Evolutionary conservation across 805 yeast species (phyloP).

Genomic region (Ogataea ramenticola): DNA sequence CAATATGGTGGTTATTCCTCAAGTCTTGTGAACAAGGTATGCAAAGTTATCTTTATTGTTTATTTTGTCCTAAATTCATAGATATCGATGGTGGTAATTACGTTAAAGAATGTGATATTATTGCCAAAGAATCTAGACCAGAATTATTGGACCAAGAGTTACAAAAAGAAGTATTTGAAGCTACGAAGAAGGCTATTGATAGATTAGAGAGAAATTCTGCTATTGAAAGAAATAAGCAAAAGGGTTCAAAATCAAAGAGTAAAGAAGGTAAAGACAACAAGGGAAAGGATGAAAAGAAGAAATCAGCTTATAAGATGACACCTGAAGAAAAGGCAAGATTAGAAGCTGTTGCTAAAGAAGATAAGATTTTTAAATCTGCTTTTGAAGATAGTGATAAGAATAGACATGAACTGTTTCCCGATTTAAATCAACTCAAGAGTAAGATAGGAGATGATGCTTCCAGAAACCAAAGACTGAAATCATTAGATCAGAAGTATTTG

Average conservation of each 20-base stretch:
- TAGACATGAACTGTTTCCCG: background rate
- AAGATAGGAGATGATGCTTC: background rate
- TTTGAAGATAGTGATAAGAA: background rate
- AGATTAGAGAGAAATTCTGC: constrained; percentile 68
- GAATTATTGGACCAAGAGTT: constrained; percentile 58
- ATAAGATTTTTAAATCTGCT: background rate
- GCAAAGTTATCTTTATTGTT: constrained; percentile 64
- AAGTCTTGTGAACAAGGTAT: constrained; percentile 76
- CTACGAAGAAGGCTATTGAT: constrained; percentile 51
- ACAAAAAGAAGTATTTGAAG: constrained; percentile 53
- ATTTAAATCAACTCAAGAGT: background rate
- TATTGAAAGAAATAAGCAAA: constrained; percentile 43
- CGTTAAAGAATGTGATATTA: constrained; percentile 64
- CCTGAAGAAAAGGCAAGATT: background rate
- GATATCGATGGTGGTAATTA: constrained; percentile 59
- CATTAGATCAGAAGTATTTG: background rate
- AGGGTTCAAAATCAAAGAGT: background rate
- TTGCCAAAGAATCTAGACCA: constrained; percentile 42
- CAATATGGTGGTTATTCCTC: constrained; percentile 74
- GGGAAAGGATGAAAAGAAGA: constrained; percentile 1
- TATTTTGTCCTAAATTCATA: constrained; percentile 64
- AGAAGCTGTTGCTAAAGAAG: background rate
- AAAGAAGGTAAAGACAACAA: background rate
- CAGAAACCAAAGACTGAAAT: background rate
- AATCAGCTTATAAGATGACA: background rate